Percentiles rank a stretch among this genome's conserved stretches.
These are phyloP conservation scores for Hymenoscyphus fraxineus DNA, from an alignment of 2,329 filamentous ascomycete genomes.

Conservation along the genomic window DNA sequence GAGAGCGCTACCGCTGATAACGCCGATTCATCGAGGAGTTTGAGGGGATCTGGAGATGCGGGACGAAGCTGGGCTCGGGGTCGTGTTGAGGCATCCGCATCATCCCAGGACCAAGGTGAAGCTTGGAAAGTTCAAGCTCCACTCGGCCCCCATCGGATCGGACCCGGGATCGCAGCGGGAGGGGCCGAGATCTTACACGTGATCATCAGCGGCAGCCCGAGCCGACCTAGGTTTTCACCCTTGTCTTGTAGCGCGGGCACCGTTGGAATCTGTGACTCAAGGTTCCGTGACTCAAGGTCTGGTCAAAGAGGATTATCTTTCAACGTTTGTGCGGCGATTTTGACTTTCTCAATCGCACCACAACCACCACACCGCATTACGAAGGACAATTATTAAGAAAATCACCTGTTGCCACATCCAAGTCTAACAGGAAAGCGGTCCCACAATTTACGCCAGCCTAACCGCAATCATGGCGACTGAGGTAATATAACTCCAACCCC, in stretches of 20 bases:
- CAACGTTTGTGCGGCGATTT: constrained; percentile 9
- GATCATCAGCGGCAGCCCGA: background rate
- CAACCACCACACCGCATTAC: constrained; percentile 7
- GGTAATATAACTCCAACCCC: constrained; percentile 31
- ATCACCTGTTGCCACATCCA: background rate
- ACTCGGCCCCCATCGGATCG: background rate
- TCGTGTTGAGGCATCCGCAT: background rate
- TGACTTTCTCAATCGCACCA: constrained; percentile 1
- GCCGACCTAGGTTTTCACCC: background rate
- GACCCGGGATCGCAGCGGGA: background rate
- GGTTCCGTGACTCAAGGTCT: background rate
- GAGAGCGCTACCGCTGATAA: constrained; percentile 29
- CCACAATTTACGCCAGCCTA: constrained; percentile 15
- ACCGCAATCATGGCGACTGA: constrained; percentile 51
- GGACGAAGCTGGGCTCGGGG: background rate
- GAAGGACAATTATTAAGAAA: background rate
- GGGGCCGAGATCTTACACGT: background rate
- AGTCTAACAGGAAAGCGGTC: background rate
- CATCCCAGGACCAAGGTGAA: background rate
- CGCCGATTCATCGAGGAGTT: constrained; percentile 27
- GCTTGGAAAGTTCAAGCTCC: background rate
- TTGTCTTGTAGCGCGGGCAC: background rate
- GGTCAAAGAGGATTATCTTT: constrained; percentile 9
- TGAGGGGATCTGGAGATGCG: constrained; percentile 4
- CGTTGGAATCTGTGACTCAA: background rate